Evolutionary conservation across 495 filamentous ascomycete genomes (phyloP), one percentile per base, ranked within the genome.

Genomic region (Letharia columbiana): DNA sequence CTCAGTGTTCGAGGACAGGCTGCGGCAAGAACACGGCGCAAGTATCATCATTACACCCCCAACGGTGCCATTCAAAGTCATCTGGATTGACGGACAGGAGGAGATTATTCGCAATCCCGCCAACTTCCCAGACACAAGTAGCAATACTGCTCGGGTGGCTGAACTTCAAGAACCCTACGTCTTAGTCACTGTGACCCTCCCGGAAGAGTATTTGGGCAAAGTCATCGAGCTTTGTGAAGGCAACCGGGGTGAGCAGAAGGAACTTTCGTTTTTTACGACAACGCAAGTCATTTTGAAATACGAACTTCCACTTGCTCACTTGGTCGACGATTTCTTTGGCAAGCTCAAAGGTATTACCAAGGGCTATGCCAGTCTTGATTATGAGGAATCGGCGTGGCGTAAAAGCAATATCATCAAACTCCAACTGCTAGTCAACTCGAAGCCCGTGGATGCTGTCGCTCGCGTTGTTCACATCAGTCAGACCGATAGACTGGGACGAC

Each of bases 21-120:
- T 98, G 41, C 85, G 91, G 23, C 91, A 96, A 73, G 94, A 98
- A 75, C 92, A 98, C 72, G 94, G 92, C 18, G 91, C 90, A 15
- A 91, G 86, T 71, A 92, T 98, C 76, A 96, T 98, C 75, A 96
- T 98, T 72, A 98, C 94, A 4, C 92, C 96, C 20, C 94, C 94
- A 3, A 90, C 91, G 3, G 94, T 98, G 9, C 92, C 95, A 7
- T 92, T 92, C 70, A 93, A 91, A 73, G 83, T 98, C 10, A 71
- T 89, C 11, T 96, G 86, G 81, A 82, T 77, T 52, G 82, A 91
- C 71, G 91, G 91, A 35, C 84, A 75, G 18, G 85, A 92, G 70
- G 79, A 81, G 9, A 84, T 93, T 66, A 85, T 97, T 64, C 87
- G 86, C 47, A 97, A 92, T 71, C 92, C 94, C 0, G 85, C 89